Evolutionary conservation across 139 green algal species (phyloP).

Genomic region (Choricystis sp.): DNA sequence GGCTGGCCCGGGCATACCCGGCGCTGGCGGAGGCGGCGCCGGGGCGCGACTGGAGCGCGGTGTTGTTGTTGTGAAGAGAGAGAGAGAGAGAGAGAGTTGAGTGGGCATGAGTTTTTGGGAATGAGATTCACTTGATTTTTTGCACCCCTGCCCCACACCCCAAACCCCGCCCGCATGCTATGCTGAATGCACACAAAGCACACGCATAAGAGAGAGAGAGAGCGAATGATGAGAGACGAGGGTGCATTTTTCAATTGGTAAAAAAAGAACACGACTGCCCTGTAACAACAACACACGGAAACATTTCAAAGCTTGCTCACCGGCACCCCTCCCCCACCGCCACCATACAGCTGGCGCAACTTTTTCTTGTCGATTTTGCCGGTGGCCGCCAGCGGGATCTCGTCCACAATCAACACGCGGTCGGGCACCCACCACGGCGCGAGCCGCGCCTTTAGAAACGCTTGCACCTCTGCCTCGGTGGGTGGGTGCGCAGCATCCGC

Average conservation of each 20-base stretch:
- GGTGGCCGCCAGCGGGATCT: constrained; percentile 58
- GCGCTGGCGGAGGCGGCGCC: not conserved
- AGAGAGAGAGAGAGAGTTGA: too few species aligned
- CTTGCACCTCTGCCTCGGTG: constrained; percentile 18
- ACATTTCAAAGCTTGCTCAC: constrained; percentile 12
- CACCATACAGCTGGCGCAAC: constrained; percentile 36
- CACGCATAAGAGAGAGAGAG: too few species aligned
- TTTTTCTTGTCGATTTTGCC: constrained; percentile 59
- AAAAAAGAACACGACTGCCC: too few species aligned
- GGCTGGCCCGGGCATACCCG: not conserved
- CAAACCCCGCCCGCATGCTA: too few species aligned
- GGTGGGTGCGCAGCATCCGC: not conserved
- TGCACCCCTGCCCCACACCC: too few species aligned
- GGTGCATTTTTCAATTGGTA: too few species aligned
- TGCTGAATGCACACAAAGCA: too few species aligned
- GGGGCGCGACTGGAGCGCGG: not conserved
- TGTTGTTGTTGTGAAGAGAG: not conserved
- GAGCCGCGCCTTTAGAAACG: constrained; percentile 25
- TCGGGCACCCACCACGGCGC: constrained; percentile 47
- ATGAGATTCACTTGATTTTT: too few species aligned
- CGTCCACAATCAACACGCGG: constrained; percentile 45
- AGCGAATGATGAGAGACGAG: too few species aligned
- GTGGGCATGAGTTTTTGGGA: too few species aligned
- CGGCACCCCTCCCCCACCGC: constrained; percentile 5
- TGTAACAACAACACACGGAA: too few species aligned